Evolutionary conservation across 352 stramenopile species (phyloP).

Genomic region (Pythium pyrilobum): DNA sequence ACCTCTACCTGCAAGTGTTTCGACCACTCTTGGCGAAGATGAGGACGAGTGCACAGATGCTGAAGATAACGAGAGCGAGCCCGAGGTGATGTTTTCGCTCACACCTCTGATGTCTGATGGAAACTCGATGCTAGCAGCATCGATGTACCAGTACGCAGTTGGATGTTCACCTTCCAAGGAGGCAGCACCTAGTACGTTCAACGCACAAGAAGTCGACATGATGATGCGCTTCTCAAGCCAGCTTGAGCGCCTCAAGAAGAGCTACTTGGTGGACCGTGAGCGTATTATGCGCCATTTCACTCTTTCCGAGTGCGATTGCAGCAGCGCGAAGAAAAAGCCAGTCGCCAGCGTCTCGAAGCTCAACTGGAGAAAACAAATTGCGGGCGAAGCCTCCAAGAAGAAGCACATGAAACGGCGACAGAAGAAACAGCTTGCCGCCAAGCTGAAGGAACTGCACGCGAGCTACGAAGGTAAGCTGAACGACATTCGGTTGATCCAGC

Average conservation of each 20-base stretch:
- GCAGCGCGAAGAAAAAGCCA: constrained; percentile 7
- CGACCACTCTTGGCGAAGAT: background rate
- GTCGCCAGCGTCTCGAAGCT: background rate
- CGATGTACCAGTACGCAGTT: constrained; percentile 8
- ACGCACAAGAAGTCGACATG: constrained; percentile 7
- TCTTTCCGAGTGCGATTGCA: constrained; percentile 7
- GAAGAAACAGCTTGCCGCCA: constrained; percentile 55
- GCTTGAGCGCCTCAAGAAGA: constrained; percentile 6
- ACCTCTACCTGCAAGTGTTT: no score
- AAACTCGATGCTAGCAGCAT: constrained; percentile 6
- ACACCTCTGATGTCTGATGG: constrained; percentile 14
- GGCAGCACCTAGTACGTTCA: background rate
- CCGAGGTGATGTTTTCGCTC: background rate
- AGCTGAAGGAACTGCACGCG: constrained; percentile 14
- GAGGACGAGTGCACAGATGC: constrained; percentile 18
- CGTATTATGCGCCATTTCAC: constrained; percentile 13
- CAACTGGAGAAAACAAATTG: constrained; percentile 53
- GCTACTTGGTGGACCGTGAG: constrained; percentile 7
- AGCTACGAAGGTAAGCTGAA: constrained; percentile 10
- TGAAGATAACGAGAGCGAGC: constrained; percentile 1
- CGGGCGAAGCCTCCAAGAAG: constrained; percentile 45
- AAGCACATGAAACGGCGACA: constrained; percentile 72
- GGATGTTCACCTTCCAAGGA: no score
- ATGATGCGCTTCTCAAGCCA: constrained; percentile 16
- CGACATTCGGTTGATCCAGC: constrained; percentile 16